phyloP scores from a whole-genome alignment of 1,284 basidiomycete species.

The Boletus holoroseus region DNA sequence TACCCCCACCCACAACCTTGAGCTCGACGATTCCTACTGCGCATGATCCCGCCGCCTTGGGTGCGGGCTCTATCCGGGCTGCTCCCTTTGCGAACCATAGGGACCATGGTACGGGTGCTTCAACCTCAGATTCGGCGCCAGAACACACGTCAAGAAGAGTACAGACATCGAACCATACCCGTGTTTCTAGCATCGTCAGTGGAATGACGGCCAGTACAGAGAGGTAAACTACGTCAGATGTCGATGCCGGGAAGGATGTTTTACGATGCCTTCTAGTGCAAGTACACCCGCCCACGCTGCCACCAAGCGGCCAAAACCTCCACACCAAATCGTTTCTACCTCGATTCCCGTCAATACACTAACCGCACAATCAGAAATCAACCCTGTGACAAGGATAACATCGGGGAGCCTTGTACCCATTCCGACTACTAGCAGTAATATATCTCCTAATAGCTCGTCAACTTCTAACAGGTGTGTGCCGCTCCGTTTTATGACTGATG shows the following conservation, averaged over 20 bases:
- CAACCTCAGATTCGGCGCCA: neutral
- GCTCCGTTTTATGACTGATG: neutral
- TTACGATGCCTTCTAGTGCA: neutral
- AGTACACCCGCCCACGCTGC: neutral
- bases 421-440: slow-evolving; percentile 1
- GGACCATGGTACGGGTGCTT: neutral
- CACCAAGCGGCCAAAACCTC: neutral
- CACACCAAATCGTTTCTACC: neutral
- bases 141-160: neutral
- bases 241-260: neutral
- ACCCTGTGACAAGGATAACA: slow-evolving; percentile 1
- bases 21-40: neutral
- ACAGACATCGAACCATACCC: neutral
- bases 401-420: neutral
- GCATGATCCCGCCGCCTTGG: neutral
- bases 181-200: neutral
- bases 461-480: slow-evolving; percentile 11
- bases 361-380: neutral
- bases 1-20: neutral
- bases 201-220: neutral
- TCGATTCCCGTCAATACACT: neutral
- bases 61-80: neutral
- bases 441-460: neutral
- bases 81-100: neutral
- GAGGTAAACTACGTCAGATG: slow-evolving; percentile 6